Evolutionary conservation across 768 basidiomycete genomes (phyloP).

Genomic region (Lentinula guzmanii): DNA sequence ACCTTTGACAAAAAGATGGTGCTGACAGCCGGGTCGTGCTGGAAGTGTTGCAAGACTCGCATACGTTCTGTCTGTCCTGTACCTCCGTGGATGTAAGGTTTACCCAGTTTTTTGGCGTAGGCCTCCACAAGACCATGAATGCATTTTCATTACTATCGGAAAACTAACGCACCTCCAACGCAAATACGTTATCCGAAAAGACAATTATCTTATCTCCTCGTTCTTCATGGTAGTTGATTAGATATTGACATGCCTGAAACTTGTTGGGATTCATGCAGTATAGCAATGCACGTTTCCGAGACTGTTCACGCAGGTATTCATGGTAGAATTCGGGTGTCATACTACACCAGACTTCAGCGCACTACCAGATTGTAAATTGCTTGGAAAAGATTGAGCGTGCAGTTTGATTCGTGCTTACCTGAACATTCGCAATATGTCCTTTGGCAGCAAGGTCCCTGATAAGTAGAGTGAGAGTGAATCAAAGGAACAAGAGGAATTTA

Average conservation of each 20-base stretch:
- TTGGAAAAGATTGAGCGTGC: not conserved
- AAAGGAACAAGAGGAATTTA: slow-evolving; percentile 1
- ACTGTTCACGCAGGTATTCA: slow-evolving; percentile 91
- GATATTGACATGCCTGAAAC: slow-evolving; percentile 97
- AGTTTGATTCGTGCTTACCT: slow-evolving; percentile 47
- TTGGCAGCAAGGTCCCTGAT: slow-evolving; percentile 89
- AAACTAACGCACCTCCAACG: slow-evolving; percentile 69
- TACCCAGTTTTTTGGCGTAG: slow-evolving; percentile 90
- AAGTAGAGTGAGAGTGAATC: slow-evolving; percentile 10
- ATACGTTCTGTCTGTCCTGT: slow-evolving; percentile 95
- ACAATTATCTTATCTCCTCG: slow-evolving; percentile 99
- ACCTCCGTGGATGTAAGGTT: slow-evolving; percentile 94
- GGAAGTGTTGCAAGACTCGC: slow-evolving; percentile 92
- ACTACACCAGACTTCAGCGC: slow-evolving; percentile 99
- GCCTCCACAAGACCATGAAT: slow-evolving; percentile 39
- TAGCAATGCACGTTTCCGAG: slow-evolving; percentile 89
- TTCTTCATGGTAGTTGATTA: slow-evolving; percentile 97
- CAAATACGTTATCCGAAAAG: slow-evolving; percentile 97
- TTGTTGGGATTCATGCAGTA: slow-evolving; percentile 99
- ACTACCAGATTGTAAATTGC: slow-evolving; percentile 38
- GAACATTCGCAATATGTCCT: slow-evolving; percentile 99
- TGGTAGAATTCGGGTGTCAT: slow-evolving; percentile 99
- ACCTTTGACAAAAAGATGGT: slow-evolving; percentile 99
- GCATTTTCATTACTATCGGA: not conserved
- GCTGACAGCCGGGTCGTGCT: slow-evolving; percentile 91